Conservation (phyloP, 495 filamentous ascomycete species). For the Penicillium lagena region DNA sequence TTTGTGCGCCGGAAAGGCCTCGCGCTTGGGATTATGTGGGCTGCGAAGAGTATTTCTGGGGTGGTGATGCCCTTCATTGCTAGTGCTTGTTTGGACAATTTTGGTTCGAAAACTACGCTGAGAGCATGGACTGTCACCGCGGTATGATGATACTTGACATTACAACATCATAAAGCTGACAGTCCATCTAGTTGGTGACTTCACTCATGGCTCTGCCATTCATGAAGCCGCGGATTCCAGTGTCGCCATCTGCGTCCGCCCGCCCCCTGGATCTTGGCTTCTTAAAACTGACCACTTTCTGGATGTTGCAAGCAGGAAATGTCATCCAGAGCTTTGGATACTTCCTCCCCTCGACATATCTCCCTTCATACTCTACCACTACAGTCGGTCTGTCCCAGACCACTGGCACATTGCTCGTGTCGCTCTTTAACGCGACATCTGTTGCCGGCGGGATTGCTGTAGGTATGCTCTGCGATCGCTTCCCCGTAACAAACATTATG, state of each 20-base stretch:
- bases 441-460: conserved; percentile 53
- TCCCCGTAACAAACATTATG: conserved; percentile 54
- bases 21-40: conserved; percentile 51
- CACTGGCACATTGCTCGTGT: conserved; percentile 43
- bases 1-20: conserved; percentile 47
- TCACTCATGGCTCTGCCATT: conserved; percentile 49
- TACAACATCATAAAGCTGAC: no score
- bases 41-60: conserved; percentile 43
- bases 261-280: conserved; percentile 43
- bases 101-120: conserved; percentile 51
- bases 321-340: conserved; percentile 58
- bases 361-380: conserved; percentile 52
- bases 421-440: conserved; percentile 51
- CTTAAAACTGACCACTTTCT: conserved; percentile 41
- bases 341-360: conserved; percentile 61
- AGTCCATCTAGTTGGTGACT: conserved; percentile 26
- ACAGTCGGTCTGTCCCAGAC: conserved; percentile 38
- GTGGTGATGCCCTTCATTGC: conserved; percentile 48
- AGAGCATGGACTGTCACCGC: conserved; percentile 45
- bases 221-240: conserved; percentile 52
- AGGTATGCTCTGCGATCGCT: conserved; percentile 54
- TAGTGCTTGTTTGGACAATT: conserved; percentile 41
- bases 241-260: conserved; percentile 17
- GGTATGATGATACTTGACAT: conserved; percentile 7
- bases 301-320: conserved; percentile 50